Percentiles rank a stretch among this genome's conserved stretches.
Evolutionary conservation across 208 protist genomes (phyloP).

Genomic region (Crithidia thermophila): DNA sequence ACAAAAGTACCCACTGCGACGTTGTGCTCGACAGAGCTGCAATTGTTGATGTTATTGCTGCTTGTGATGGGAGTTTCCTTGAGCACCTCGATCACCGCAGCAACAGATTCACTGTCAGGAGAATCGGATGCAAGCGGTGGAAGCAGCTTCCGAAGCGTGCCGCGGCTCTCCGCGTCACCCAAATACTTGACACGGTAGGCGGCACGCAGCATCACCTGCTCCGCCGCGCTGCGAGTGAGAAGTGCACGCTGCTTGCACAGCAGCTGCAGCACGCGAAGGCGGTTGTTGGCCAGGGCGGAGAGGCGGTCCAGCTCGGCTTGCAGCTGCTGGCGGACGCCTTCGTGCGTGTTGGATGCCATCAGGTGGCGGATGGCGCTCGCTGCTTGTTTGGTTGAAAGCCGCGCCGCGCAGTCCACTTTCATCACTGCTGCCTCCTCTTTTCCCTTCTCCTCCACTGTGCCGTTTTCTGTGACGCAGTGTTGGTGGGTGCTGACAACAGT

Average conservation of each 20-base stretch:
- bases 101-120: too few species aligned
- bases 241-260: constrained; percentile 64
- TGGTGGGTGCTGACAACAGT: too few species aligned
- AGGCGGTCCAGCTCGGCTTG: constrained; percentile 52
- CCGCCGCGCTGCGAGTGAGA: constrained; percentile 36
- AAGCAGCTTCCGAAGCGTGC: not conserved
- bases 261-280: constrained; percentile 51
- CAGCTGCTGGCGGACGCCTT: constrained; percentile 47
- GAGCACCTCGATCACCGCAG: not conserved
- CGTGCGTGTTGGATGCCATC: constrained; percentile 43
- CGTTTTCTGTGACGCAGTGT: not conserved
- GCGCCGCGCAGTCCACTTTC: not conserved
- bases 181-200: constrained; percentile 46
- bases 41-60: too few species aligned
- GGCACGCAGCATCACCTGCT: constrained; percentile 43
- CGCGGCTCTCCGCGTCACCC: not conserved
- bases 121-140: too few species aligned
- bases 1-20: too few species aligned
- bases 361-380: constrained; percentile 15
- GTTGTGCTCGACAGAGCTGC: too few species aligned
- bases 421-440: not conserved
- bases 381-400: not conserved
- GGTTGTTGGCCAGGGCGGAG: constrained; percentile 43
- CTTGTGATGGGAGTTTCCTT: too few species aligned
- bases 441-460: not conserved